Evolutionary conservation across 1,284 basidiomycete genomes (phyloP).

Genomic region (Trichosporon faecale): DNA sequence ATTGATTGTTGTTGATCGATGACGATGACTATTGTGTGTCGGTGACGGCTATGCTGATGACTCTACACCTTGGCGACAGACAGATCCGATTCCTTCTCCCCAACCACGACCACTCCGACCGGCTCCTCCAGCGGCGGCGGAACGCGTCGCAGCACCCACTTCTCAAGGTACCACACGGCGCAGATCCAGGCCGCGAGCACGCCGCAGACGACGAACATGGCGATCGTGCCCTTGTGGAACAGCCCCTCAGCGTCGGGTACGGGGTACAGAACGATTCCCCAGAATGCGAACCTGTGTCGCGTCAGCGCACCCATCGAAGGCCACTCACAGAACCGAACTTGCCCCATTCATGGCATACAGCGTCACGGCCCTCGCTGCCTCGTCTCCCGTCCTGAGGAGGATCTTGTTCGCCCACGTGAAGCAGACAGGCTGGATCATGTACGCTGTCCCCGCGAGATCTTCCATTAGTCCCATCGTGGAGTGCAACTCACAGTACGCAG

Average conservation of each 20-base stretch:
- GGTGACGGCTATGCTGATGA: too few species aligned
- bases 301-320: background rate
- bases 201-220: slow-evolving; percentile 81
- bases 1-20: too few species aligned
- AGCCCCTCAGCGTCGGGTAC: slow-evolving; percentile 3
- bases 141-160: background rate
- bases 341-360: slow-evolving; percentile 25
- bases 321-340: slow-evolving; percentile 3
- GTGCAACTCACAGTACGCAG: slow-evolving; percentile 3
- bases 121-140: background rate
- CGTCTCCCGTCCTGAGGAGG: slow-evolving; percentile 16
- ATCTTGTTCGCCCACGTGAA: slow-evolving; percentile 25
- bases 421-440: slow-evolving; percentile 22
- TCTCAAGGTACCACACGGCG: slow-evolving; percentile 6
- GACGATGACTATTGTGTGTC: too few species aligned
- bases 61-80: background rate
- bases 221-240: slow-evolving; percentile 57
- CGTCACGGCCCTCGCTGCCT: slow-evolving; percentile 21
- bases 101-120: background rate
- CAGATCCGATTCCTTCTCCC: background rate
- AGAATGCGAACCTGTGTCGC: slow-evolving; percentile 12
- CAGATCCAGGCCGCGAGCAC: slow-evolving; percentile 50
- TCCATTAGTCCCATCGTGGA: background rate
- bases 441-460: slow-evolving; percentile 18
- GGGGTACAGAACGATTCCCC: slow-evolving; percentile 22